Base-by-base conservation (phyloP, 192 early-diverging fungal genomes). In the Bifiguratus adelaidae region DNA sequence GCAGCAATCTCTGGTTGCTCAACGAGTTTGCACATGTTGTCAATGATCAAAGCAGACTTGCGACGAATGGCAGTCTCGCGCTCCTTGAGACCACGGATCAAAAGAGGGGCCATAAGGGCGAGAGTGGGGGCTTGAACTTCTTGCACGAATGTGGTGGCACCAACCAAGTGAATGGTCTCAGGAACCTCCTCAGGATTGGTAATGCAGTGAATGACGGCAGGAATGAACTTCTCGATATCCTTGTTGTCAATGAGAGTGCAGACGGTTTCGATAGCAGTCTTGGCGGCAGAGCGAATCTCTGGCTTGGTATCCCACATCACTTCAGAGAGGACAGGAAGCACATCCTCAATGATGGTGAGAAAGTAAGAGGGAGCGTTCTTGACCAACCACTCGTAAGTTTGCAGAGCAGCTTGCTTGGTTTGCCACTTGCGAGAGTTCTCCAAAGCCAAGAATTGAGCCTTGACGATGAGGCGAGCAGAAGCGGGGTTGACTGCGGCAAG, bases 1-100 rank as follows among this genome's bases (percentile, higher is more conserved):
- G 74, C 70, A 41, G 82, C 82, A 51, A 84, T 78, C 55, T 75
- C 70, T 43, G 86, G 84, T 70, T 87, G 74, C 61, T 86, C 82
- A 48, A 87, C 84, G 41, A 89, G 74, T 71, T 87, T 89, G 66
- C 80, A 85, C 87, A 89, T 89, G 77, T 89, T 89, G 76, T 87
- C 82, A 58, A 89, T 85, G 63, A 89, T 86, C 52, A 87, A 76
- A 48, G 79, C 76, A 56, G 77, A 67, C 58, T 80, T 77, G 68
- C 84, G 81, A 50, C 81, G 69, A 50, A 86, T 78, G 41, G 81
- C 64, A 55, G 74, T 80, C 57, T 68, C 67, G 55, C 82, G 70
- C 61, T 88, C 83, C 34, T 67, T 60, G 50, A 81, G 60, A 65
- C 74, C 81, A 81, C 81, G 84, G 52, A 60, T 55, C 52, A 87